Conservation (phyloP, 2,329 filamentous ascomycete genomes). For the Leptographium procerum region DNA sequence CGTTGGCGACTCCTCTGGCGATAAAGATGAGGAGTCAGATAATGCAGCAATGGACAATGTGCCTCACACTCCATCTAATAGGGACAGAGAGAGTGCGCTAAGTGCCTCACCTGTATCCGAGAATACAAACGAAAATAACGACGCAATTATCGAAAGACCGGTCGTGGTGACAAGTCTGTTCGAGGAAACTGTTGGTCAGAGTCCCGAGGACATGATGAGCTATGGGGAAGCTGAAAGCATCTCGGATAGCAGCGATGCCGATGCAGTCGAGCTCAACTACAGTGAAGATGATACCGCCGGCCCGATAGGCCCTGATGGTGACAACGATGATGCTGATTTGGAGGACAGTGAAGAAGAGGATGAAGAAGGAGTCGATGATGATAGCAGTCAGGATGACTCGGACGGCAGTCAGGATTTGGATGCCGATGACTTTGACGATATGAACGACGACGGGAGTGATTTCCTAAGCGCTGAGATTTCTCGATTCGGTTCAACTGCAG, state of each 20-base stretch:
- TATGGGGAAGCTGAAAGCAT: neutral
- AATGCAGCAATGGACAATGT: neutral
- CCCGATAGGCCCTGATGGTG: neutral
- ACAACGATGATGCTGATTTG: neutral
- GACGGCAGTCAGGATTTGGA: neutral
- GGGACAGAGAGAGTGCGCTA: neutral
- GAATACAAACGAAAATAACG: neutral
- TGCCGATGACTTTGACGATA: neutral
- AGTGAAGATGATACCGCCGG: neutral
- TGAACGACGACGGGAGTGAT: neutral
- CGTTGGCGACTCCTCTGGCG: neutral
- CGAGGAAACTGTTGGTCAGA: neutral
- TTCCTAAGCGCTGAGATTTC: neutral
- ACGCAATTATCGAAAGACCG: neutral
- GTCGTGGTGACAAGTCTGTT: neutral
- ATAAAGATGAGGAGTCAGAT: neutral
- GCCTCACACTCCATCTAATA: neutral
- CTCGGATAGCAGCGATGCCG: neutral
- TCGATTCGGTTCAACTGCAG: neutral
- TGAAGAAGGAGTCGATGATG: neutral
- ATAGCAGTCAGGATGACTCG: neutral
- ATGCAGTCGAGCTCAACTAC: neutral
- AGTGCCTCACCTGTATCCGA: neutral
- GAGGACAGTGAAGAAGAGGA: neutral
- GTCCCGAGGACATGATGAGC: neutral